These are phyloP conservation scores for Termitomyces sp. DNA, from an alignment of 768 basidiomycete genomes.

Conservation along the genomic window DNA sequence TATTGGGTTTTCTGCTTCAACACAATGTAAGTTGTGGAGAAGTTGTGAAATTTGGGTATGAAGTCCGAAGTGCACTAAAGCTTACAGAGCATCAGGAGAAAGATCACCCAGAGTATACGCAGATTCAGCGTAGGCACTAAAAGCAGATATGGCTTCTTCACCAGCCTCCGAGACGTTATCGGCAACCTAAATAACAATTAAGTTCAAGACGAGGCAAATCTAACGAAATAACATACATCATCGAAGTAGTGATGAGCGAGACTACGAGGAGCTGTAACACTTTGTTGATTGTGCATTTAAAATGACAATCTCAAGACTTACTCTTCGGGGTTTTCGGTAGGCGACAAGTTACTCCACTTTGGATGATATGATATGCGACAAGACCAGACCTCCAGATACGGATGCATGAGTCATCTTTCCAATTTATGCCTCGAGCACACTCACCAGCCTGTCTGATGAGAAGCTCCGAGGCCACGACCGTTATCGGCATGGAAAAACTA, in stretches of 20 bases:
- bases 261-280: slow-evolving; percentile 69
- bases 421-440: slow-evolving; percentile 10
- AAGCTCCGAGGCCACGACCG: slow-evolving; percentile 91
- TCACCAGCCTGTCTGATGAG: slow-evolving; percentile 97
- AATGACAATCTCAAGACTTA: slow-evolving; percentile 31
- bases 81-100: slow-evolving; percentile 65
- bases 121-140: slow-evolving; percentile 44
- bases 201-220: neutral
- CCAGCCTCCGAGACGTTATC: slow-evolving; percentile 70
- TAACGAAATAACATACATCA: slow-evolving; percentile 53
- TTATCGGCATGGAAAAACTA: slow-evolving; percentile 95
- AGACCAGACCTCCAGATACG: slow-evolving; percentile 63
- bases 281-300: slow-evolving; percentile 2
- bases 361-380: slow-evolving; percentile 87
- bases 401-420: neutral
- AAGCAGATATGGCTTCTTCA: slow-evolving; percentile 61
- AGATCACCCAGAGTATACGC: slow-evolving; percentile 58
- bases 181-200: slow-evolving; percentile 47
- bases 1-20: neutral
- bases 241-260: slow-evolving; percentile 93
- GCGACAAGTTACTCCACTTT: slow-evolving; percentile 84
- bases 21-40: neutral
- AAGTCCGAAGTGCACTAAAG: neutral
- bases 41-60: neutral
- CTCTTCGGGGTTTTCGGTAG: slow-evolving; percentile 93